Evolutionary conservation across 352 stramenopile species (phyloP), one percentile per base, ranked within the genome.

Genomic region (Thalassiosira hispida): DNA sequence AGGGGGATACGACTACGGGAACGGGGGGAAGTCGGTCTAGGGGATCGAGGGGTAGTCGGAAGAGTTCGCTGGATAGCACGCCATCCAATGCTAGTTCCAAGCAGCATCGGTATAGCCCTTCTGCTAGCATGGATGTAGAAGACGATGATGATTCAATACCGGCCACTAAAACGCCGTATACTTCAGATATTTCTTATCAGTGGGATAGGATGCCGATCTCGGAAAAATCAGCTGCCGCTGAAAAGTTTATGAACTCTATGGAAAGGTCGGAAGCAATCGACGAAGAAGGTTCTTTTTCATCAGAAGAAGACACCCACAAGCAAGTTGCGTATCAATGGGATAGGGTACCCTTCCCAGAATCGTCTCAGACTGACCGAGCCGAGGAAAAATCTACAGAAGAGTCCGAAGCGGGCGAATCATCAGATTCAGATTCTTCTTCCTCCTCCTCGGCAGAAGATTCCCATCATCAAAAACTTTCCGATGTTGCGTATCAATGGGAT

Each of bases 321-420:
- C n/a, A 55, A 9, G 40, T 56, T 29, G 60, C 60, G 1, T 69
- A 69, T 47, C 60, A 69, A 20, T 69, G 60, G 60, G 60, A 69
- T 25, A 69, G 60, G 35, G 11, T 57, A 16, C 42, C 60, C 5
- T 18, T 59, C 5, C 18, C 25, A 6, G 33, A 51, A 47, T 16
- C 53, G 8, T 23, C 29, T 3, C 49, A 14, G 23, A 27, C 33
- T 42, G 11, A 5, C 33, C 5, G 5, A 18, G 40, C 23, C 0
- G 47, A 57, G 14, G 47, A 57, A 57, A 31, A 57, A n/a, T 57
- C 47, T 2, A 57, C 22, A 9, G 29, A 51, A 31, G 31, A 49
- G 56, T 64, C 56, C 7, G 57, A 33, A 20, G 33, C 16, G 0
- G 57, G 29, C 27, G 57, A 66, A 9, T 27, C 47, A 16, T 40